Evolutionary conservation across 352 stramenopile species (phyloP), one percentile per base, ranked within the genome.

Genomic region (Phytopythium oedochilum): DNA sequence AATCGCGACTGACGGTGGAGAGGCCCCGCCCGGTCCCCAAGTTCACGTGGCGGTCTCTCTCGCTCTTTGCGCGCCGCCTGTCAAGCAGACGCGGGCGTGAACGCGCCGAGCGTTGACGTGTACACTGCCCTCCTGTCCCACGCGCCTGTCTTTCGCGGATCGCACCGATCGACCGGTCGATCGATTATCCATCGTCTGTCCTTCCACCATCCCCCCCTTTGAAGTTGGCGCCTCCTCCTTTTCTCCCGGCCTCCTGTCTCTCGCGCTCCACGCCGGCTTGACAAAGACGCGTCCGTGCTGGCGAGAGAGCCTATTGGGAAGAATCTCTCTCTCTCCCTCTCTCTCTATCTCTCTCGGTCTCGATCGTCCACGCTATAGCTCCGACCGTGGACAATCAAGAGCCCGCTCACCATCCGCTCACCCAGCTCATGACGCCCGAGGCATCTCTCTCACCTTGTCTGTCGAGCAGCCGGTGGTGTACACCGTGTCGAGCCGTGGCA

Each of bases 81-180:
- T 45, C 39, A 45, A 45, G 39, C 39, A 45, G 39, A 28, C 39
- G 39, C 11, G 39, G 39, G 39, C 39, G 39, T 45, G 39, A 45
- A 28, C 39, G 28, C 12, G 10, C 17, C 5, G 17, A 6, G 5
- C 45, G 45, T 52, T 54, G 47, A 54, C 47, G 47, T 54, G 32
- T 54, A 52, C 45, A 50, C 2, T 5, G 20, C 20, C n/a, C 28
- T 22, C 25, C 32, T 54, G 47, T 54, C 47, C 47, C 34, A 40
- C 45, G 31, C 47, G 47, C 45, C 28, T 39, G 45, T 50, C 44
- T 50, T 50, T 50, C 44, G n/a, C n/a, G n/a, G n/a, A n/a, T n/a
- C n/a, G 5, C 29, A 34, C 5, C 29, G 28, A 4, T 50, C 18
- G n/a, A 9, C 44, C 25, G 44, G 17, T 25, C 17, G 23, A 35